phyloP scores from a whole-genome alignment of 2,329 filamentous ascomycete genomes.

The Kalmusia sp. region DNA sequence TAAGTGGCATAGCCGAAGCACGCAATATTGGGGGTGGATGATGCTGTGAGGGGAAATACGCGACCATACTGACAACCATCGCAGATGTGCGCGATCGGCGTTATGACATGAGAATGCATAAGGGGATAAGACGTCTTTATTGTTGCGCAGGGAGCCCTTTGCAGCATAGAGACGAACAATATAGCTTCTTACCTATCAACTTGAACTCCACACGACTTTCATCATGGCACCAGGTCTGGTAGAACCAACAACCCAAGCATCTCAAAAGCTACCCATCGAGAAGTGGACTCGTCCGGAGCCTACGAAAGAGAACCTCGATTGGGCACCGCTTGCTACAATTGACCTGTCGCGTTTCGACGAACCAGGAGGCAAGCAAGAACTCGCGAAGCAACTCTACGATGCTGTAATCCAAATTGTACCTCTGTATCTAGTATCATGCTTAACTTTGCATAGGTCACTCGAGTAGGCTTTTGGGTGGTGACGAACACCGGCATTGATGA shows the following conservation, averaged over 20 bases:
- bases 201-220: not conserved
- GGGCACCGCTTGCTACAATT: conserved; percentile 26
- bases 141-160: not conserved
- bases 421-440: not conserved
- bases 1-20: conserved; percentile 22
- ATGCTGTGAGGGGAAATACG: conserved; percentile 18
- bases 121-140: not conserved
- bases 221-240: conserved; percentile 26
- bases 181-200: not conserved
- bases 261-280: conserved; percentile 18
- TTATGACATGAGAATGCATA: not conserved
- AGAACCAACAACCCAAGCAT: conserved; percentile 10
- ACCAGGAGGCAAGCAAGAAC: conserved; percentile 21
- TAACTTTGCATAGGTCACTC: conserved; percentile 7
- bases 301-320: conserved; percentile 28
- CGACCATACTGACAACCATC: conserved; percentile 13
- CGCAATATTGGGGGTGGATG: conserved; percentile 20
- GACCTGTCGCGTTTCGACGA: conserved; percentile 21
- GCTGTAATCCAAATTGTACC: conserved; percentile 3
- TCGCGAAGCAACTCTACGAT: conserved; percentile 22
- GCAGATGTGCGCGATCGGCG: not conserved
- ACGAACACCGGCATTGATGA: conserved; percentile 17
- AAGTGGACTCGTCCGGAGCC: conserved; percentile 26
- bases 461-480: conserved; percentile 17
- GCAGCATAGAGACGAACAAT: not conserved